Evolutionary conservation across 2,329 filamentous ascomycete species (phyloP).

Genomic region (Ophiostoma perfectum): DNA sequence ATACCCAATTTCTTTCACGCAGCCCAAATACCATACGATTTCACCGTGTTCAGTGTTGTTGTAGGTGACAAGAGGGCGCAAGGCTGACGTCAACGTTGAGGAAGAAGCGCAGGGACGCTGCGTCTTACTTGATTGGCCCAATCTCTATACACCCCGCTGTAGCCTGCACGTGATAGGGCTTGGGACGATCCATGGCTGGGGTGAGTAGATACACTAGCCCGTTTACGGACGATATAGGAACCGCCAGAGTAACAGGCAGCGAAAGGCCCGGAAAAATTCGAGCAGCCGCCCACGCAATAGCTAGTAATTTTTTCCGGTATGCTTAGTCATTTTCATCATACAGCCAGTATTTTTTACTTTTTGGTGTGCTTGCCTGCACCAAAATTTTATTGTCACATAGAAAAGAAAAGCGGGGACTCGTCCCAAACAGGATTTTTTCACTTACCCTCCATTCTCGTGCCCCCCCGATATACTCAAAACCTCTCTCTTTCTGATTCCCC

Average conservation of each 20-base stretch:
- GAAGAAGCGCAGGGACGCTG: too few relatives aligned
- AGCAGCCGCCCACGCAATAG: not conserved
- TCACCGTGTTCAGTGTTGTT: too few relatives aligned
- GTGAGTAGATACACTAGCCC: not conserved
- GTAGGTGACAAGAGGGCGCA: too few relatives aligned
- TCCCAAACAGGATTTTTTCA: conserved; percentile 19
- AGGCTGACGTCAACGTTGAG: not conserved
- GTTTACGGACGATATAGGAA: not conserved
- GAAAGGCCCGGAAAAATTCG: not conserved
- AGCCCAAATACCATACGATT: too few relatives aligned
- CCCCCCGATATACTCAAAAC: conserved; percentile 14
- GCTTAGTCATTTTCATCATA: conserved; percentile 13
- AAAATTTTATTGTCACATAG: conserved; percentile 24
- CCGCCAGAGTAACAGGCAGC: not conserved
- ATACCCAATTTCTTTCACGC: not conserved
- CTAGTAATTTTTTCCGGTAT: conserved; percentile 2
- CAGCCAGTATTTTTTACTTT: conserved; percentile 25
- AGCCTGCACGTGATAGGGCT: conserved; percentile 27
- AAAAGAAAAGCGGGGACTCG: not conserved
- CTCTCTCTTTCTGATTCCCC: conserved; percentile 18
- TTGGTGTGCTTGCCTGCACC: conserved; percentile 26
- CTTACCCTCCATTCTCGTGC: conserved; percentile 19
- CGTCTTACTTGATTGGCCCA: not conserved
- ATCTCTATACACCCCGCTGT: not conserved
- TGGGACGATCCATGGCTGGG: not conserved